Percentiles rank a stretch among this genome's conserved stretches.
phyloP scores from a whole-genome alignment of 768 basidiomycete species.

The Phallus indusiatus region DNA sequence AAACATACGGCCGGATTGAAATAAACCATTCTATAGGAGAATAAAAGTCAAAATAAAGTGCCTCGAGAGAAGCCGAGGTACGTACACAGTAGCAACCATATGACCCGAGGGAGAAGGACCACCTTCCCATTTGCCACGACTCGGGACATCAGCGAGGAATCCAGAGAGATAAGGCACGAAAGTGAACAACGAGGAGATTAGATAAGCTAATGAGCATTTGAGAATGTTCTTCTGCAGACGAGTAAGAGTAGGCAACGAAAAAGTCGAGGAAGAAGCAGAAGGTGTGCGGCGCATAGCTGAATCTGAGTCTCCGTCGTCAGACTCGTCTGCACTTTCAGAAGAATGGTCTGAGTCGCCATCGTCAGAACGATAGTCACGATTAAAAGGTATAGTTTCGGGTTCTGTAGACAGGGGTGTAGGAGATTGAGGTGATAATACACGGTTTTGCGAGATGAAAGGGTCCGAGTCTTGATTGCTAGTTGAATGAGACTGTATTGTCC shows the following conservation, averaged over 20 bases:
- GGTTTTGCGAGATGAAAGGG: neutral
- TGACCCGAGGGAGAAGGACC: slow-evolving; percentile 75
- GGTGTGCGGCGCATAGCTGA: neutral
- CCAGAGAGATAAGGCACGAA: slow-evolving; percentile 69
- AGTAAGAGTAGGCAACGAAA: slow-evolving; percentile 26
- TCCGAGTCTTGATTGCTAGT: neutral
- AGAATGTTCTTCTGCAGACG: slow-evolving; percentile 50
- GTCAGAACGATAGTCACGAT: neutral
- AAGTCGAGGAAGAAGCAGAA: neutral
- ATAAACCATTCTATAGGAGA: slow-evolving; percentile 59
- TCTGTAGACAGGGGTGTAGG: neutral
- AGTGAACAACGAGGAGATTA: slow-evolving; percentile 86
- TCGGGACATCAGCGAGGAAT: slow-evolving; percentile 52
- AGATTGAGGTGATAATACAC: neutral
- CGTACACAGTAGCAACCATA: slow-evolving; percentile 89
- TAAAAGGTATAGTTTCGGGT: neutral
- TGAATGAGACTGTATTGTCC: neutral
- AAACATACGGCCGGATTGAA: slow-evolving; percentile 68
- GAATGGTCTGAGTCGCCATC: neutral
- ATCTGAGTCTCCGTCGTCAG: neutral
- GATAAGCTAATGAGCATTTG: slow-evolving; percentile 89
- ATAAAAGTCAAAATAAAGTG: neutral
- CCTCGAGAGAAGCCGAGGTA: slow-evolving; percentile 7
- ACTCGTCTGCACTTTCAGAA: neutral
- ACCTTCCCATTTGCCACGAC: slow-evolving; percentile 34